Evolutionary conservation across 2,329 filamentous ascomycete species (phyloP), one percentile per base, ranked within the genome.

Genomic region (Colletotrichum spinosum): DNA sequence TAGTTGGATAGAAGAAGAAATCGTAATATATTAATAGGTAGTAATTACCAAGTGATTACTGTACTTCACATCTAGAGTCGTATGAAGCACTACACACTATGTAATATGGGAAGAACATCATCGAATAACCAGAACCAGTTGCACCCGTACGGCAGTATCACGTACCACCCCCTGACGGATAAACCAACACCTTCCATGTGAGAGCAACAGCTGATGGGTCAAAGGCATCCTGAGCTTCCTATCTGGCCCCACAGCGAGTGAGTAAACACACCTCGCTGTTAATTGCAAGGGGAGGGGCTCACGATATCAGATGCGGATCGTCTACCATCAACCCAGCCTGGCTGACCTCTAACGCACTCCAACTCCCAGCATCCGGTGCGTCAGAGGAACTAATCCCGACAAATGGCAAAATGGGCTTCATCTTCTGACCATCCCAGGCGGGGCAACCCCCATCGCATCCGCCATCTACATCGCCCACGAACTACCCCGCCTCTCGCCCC

Each of bases 241-340:
- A 79, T 78, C 33, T 79, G 75, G 76, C 76, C 76, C 5, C 77
- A 78, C 25, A 77, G 75, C 38, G 77, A 78, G 60, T 59, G 41
- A 35, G 55, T 42, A 35, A 10, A 35, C 38, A 8, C 6, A 0
- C n/a, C 15, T 12, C 34, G 15, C 12, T 12, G 41, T 11, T 8
- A 6, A 39, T 46, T 9, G n/a, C n/a, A 17, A 17, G 17, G 34
- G 38, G 17, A 17, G 6, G 13, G 33, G n/a, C 45, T 58, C 11
- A 58, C 35, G 12, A 9, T 15, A 2, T 12, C 13, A 58, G 45
- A 17, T 78, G 78, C 38, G 77, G 77, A 1, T 78, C 75, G 76
- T 77, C 75, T 2, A 78, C 72, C 1, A 74, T 78, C 57, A 74
- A 78, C 49, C 77, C 77, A 2, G 70, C 74, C 2, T 79, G 75